phyloP scores from a whole-genome alignment of 2,329 filamentous ascomycete genomes.

The Scopulariopsis brevicaulis region DNA sequence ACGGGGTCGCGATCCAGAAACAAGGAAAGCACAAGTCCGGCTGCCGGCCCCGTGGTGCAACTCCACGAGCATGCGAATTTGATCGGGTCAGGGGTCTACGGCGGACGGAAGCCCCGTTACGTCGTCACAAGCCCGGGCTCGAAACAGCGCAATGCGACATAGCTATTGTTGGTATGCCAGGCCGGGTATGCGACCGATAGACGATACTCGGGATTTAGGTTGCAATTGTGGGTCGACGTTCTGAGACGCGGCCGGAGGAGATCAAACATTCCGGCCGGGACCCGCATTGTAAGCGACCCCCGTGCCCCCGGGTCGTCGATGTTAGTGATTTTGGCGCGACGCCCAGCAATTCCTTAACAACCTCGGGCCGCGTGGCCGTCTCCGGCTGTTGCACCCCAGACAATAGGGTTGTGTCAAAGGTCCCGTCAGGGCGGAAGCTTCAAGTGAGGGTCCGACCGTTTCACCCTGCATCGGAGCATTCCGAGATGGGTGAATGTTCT shows the following conservation, averaged over 20 bases:
- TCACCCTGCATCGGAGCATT: background rate
- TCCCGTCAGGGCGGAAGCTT: background rate
- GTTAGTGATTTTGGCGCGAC: background rate
- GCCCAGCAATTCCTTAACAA: background rate
- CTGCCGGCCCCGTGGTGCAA: background rate
- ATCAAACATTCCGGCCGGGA: conserved; percentile 3
- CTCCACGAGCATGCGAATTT: background rate
- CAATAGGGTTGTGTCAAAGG: conserved; percentile 5
- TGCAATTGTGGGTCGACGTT: background rate
- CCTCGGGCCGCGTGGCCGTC: background rate
- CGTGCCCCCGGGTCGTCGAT: background rate
- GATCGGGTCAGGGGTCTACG: background rate
- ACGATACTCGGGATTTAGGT: background rate
- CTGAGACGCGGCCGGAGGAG: conserved; percentile 2
- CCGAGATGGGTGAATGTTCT: background rate
- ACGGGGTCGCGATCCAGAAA: background rate
- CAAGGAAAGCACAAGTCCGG: background rate
- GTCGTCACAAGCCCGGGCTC: background rate
- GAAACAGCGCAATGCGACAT: background rate
- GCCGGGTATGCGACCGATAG: background rate
- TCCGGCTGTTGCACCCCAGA: conserved; percentile 1
- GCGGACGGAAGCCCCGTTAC: background rate
- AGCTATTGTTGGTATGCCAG: background rate
- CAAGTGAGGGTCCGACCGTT: background rate
- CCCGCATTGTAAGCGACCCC: background rate